Base-by-base conservation (phyloP, 331 rosid species). In the Prunus yedoensis region DNA sequence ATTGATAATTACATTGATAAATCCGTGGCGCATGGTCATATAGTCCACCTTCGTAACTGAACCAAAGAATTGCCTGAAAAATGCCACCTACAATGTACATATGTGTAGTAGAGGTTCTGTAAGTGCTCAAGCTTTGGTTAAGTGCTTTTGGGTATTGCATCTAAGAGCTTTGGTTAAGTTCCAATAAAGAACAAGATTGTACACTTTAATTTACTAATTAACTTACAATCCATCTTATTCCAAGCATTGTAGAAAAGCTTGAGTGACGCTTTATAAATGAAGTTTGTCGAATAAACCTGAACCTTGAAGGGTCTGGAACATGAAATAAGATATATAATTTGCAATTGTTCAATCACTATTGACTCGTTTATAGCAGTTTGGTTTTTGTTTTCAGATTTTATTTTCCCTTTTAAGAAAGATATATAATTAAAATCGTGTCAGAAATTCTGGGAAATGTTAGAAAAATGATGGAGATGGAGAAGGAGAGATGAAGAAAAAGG, bases 11-110 rank as follows among this genome's bases (percentile, higher is more conserved):
- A 91, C 92, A 23, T 86, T 89, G 13, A 91, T 89, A 79, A 91
- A 91, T 64, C 97, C 92, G 35, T 80, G 89, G 0, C 91, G 87
- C 83, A 89, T 87, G 11, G 91, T 91, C 82, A 85, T 35, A 78
- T 91, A 91, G 82, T 91, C 94, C 21, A 91, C 91, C 69, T 86
- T 87, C 5, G 89, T 81, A n/a, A 91, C 85, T 0, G 94, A 89
- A 0, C 82, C 82, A 68, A 87, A 81, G 47, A 89, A 89, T 80
- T 89, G 92, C 59, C 91, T 78, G 76, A 82, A 84, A 79, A 91
- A 89, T 66, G 92, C 89, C 25, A 87, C 91, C 92, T 90, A 70
- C 13, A 25, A n/a, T 21, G 17, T 13, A 5, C 13, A 5, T 2
- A 62, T 35, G 2, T 35, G 41, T 35, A 0, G 41, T 35, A 62